Evolutionary conservation across 1,139 yeast genomes (phyloP), one percentile per base, ranked within the genome.

Genomic region (Yamadazyma spencermartinsiae): DNA sequence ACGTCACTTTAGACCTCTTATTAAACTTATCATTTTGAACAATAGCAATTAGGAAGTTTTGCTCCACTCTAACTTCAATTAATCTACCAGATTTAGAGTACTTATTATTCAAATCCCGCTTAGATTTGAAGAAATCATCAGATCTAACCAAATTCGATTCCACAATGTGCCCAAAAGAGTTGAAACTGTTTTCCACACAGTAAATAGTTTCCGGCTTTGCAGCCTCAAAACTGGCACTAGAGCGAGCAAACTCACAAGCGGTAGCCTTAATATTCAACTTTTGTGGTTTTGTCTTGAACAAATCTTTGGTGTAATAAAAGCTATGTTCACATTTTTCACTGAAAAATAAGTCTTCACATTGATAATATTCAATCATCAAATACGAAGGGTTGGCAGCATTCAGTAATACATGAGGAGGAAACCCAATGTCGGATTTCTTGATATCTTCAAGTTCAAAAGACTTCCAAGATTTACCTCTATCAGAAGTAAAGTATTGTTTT

Each of bases 401-500:
- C 52, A 72, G 73, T 13, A 44, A 36, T 11, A 68, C 45, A 38
- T 33, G 42, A 13, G 58, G 67, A 36, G 21, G 51, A 40, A 12
- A 43, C 19, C 23, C 42, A 30, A 33, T 35, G 34, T n/a, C 36
- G 11, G 49, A 47, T 2, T 46, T 34, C 17, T 45, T 46, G 3
- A 21, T 20, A 7, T 23, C 29, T 7, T 33, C 36, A 10, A 61
- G 19, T 12, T 63, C 63, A 51, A 81, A 76, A 19, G 57, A 45
- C 2, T 50, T 45, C 92, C 92, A 86, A 1, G 73, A 53, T 28
- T 65, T 58, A 19, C 92, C 94, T 40, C 66, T 61, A 54, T 85
- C 83, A 18, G 54, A 59, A 4, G 92, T 77, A 17, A 70, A 62
- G 48, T 60, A 82, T 24, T 79, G 85, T 3, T 52, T 56, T 2